These are phyloP conservation scores for Rasamsonia emersonii DNA, from an alignment of 2,329 filamentous ascomycete genomes.

Conservation along the genomic window DNA sequence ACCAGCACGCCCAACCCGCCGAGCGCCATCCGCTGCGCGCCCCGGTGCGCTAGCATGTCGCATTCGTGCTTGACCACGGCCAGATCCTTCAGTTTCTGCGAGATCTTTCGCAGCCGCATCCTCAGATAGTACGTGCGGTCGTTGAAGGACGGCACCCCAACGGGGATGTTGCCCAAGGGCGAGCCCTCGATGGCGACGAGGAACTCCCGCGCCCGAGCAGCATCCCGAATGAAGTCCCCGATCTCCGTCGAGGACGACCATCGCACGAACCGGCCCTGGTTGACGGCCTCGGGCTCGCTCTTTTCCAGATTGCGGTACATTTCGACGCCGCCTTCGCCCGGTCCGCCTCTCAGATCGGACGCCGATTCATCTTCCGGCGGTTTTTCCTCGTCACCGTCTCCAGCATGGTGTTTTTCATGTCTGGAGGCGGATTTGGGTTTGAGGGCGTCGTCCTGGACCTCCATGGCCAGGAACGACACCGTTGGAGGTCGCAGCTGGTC, in stretches of 20 bases:
- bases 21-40: conserved; percentile 70
- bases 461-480: conserved; percentile 73
- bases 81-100: conserved; percentile 58
- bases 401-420: conserved; percentile 1
- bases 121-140: conserved; percentile 87
- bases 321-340: conserved; percentile 54
- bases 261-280: conserved; percentile 60
- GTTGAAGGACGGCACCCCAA: conserved; percentile 77
- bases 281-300: conserved; percentile 10
- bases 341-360: conserved; percentile 36
- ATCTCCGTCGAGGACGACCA: conserved; percentile 88
- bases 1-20: conserved; percentile 66
- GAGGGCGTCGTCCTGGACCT: conserved; percentile 55
- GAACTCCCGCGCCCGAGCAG: conserved; percentile 75
- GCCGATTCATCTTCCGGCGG: conserved; percentile 16
- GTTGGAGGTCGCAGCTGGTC: conserved; percentile 62
- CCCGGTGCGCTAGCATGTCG: conserved; percentile 65
- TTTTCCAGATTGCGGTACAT: conserved; percentile 58
- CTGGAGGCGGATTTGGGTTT: conserved; percentile 17
- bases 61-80: conserved; percentile 73
- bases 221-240: conserved; percentile 88
- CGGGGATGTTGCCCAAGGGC: conserved; percentile 54
- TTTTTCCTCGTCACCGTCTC: conserved; percentile 26
- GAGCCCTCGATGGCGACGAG: conserved; percentile 71
- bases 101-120: conserved; percentile 63